Evolutionary conservation across 2,329 filamentous ascomycete genomes (phyloP).

Genomic region (Colletotrichum lentis): DNA sequence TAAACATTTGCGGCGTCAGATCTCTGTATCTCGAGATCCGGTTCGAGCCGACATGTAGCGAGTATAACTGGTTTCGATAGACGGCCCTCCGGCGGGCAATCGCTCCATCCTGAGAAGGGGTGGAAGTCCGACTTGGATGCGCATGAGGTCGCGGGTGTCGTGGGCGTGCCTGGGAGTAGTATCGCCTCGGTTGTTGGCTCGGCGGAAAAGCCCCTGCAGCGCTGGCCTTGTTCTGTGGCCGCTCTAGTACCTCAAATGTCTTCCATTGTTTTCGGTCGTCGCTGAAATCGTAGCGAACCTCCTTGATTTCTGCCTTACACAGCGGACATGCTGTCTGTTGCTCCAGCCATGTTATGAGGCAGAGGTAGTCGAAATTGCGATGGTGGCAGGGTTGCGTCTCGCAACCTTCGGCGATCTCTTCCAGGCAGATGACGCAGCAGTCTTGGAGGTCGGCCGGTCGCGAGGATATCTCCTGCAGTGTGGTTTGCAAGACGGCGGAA

Average conservation of each 20-base stretch:
- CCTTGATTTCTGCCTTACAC: slow-evolving; percentile 67
- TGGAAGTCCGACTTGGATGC: slow-evolving; percentile 40
- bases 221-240: slow-evolving; percentile 12
- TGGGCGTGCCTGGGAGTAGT: slow-evolving; percentile 24
- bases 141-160: slow-evolving; percentile 32
- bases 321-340: slow-evolving; percentile 78
- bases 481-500: slow-evolving; percentile 54
- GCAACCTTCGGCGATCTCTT: slow-evolving; percentile 75
- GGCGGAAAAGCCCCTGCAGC: neutral
- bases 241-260: slow-evolving; percentile 55
- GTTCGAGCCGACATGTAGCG: slow-evolving; percentile 84
- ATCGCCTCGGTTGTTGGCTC: slow-evolving; percentile 5
- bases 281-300: slow-evolving; percentile 67
- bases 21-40: slow-evolving; percentile 78
- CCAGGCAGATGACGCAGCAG: slow-evolving; percentile 88
- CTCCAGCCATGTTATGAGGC: slow-evolving; percentile 83
- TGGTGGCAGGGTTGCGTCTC: slow-evolving; percentile 81
- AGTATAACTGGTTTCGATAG: slow-evolving; percentile 77
- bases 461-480: slow-evolving; percentile 53
- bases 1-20: slow-evolving; percentile 73
- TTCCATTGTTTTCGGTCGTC: slow-evolving; percentile 58
- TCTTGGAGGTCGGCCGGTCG: slow-evolving; percentile 39
- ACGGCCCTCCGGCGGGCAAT: slow-evolving; percentile 72
- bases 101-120: slow-evolving; percentile 42
- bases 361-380: slow-evolving; percentile 83